A percentile compares a stretch with the other conserved stretches of the same genome.
phyloP scores from a whole-genome alignment of 768 basidiomycete species.

The Suillus spraguei region DNA sequence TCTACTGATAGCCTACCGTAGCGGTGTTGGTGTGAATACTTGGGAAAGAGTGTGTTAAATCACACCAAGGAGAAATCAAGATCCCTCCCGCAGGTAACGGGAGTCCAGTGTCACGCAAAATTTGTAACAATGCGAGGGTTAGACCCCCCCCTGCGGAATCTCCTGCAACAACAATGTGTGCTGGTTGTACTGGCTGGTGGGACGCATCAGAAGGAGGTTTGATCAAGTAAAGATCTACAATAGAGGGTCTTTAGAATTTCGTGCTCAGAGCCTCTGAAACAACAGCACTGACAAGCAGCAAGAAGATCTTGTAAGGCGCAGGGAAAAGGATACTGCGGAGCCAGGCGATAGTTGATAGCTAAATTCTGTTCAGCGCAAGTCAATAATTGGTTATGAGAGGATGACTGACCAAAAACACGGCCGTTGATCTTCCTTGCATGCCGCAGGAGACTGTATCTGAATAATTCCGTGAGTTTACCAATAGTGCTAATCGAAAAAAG shows the following conservation, averaged over 20 bases:
- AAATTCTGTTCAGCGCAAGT: slow-evolving; percentile 20
- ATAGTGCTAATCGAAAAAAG: neutral
- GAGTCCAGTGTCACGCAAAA: slow-evolving; percentile 81
- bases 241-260: slow-evolving; percentile 6
- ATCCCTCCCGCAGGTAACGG: slow-evolving; percentile 87
- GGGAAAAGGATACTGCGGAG: slow-evolving; percentile 97
- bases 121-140: slow-evolving; percentile 79
- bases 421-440: slow-evolving; percentile 93
- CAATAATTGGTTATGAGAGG: neutral
- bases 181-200: slow-evolving; percentile 80
- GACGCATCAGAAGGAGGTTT: slow-evolving; percentile 78
- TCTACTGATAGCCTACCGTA: slow-evolving; percentile 53
- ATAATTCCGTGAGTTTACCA: slow-evolving; percentile 11
- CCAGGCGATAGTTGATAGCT: slow-evolving; percentile 85
- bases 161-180: slow-evolving; percentile 82
- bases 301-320: slow-evolving; percentile 88
- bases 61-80: slow-evolving; percentile 91
- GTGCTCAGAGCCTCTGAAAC: neutral
- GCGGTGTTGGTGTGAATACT: slow-evolving; percentile 83
- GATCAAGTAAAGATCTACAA: slow-evolving; percentile 82
- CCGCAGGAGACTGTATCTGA: slow-evolving; percentile 74
- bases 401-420: slow-evolving; percentile 70
- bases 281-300: slow-evolving; percentile 69
- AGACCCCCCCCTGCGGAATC: slow-evolving; percentile 95
- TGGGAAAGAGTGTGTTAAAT: slow-evolving; percentile 94